phyloP scores from a whole-genome alignment of 2,329 filamentous ascomycete species.

The Beauveria pseudobassiana region DNA sequence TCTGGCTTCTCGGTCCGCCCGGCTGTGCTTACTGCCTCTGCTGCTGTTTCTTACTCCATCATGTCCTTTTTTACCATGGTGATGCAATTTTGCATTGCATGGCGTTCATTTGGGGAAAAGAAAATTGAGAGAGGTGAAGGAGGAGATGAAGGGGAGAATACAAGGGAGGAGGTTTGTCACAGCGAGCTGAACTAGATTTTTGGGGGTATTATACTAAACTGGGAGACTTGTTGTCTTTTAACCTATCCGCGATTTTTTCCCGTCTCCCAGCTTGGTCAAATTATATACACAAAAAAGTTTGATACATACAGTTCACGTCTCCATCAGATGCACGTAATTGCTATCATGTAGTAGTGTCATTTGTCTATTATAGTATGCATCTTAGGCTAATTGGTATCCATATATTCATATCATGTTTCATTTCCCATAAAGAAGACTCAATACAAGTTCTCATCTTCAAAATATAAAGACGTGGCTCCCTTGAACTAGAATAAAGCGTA shows the following conservation, averaged over 20 bases:
- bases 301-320: not conserved
- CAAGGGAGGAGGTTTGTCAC: not conserved
- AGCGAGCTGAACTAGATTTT: not conserved
- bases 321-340: not conserved
- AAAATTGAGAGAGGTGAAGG: conserved; percentile 15
- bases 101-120: conserved; percentile 20
- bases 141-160: too few species aligned
- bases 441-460: not conserved
- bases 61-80: conserved; percentile 1
- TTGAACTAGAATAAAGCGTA: too few species aligned
- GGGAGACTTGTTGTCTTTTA: not conserved
- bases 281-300: conserved; percentile 6
- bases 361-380: not conserved
- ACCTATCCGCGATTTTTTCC: not conserved
- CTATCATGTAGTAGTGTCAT: not conserved
- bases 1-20: not conserved
- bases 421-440: not conserved
- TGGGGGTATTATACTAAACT: conserved; percentile 9
- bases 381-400: not conserved
- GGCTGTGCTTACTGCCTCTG: not conserved
- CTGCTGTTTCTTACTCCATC: not conserved
- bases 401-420: conserved; percentile 1
- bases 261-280: not conserved
- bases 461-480: too few species aligned
- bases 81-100: conserved; percentile 17